Evolutionary conservation across 805 yeast species (phyloP).

Genomic region (Geotrichum ghanense): DNA sequence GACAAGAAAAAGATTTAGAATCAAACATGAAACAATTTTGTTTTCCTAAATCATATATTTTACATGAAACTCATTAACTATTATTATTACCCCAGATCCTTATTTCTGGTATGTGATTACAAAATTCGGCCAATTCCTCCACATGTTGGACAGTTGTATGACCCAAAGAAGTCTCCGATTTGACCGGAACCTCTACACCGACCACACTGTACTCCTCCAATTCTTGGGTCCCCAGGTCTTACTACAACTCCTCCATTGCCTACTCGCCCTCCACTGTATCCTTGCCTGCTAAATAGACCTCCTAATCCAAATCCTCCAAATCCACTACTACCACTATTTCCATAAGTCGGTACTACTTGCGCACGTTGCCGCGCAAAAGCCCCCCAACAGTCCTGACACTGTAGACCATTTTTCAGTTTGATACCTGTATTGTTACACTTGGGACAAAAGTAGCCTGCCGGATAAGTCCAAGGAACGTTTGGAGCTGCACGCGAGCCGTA

Average conservation of each 20-base stretch:
- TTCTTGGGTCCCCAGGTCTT: constrained; percentile 64
- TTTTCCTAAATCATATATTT: no score
- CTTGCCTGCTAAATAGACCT: no score
- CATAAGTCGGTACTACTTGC: neutral
- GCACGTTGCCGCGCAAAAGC: constrained; percentile 38
- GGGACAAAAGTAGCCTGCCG: constrained; percentile 45
- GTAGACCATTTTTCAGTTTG: constrained; percentile 44
- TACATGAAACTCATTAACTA: no score
- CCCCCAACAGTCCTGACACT: constrained; percentile 64
- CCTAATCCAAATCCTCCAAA: neutral
- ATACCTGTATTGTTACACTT: constrained; percentile 70
- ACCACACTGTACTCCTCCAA: constrained; percentile 68
- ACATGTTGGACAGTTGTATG: constrained; percentile 53
- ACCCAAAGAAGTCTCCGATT: constrained; percentile 43
- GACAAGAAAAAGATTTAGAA: no score
- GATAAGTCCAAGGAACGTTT: constrained; percentile 54
- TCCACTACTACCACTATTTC: neutral
- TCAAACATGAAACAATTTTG: no score
- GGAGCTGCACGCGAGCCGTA: no score
- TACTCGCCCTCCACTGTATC: no score
- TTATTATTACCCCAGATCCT: no score
- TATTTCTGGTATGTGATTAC: neutral
- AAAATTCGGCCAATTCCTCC: constrained; percentile 52
- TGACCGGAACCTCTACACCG: constrained; percentile 59
- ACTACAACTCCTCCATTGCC: constrained; percentile 33